Base-by-base conservation (phyloP, 352 stramenopile genomes). In the Globisporangium polare region DNA sequence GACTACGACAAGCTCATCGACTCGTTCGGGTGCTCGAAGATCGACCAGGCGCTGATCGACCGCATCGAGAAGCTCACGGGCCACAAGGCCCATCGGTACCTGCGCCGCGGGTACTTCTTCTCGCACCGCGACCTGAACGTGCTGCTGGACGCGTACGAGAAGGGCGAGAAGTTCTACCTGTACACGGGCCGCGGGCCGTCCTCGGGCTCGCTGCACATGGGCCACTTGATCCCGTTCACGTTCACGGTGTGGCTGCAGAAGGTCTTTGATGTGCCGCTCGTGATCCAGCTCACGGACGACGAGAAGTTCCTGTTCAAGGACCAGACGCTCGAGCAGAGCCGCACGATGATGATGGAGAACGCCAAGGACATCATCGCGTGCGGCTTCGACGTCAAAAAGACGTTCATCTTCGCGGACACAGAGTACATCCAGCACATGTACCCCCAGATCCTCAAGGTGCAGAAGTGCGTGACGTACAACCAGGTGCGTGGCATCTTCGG, bases 271-370 rank as follows among this genome's bases (percentile, higher is more conserved):
- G 97, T 98, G 71, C 98, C 98, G 13, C 84, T 99, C 54, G 98
- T 99, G 63, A 99, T 99, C 74, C 98, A 99, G 83, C 95, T 99
- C 56, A 99, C 98, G 5, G 98, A 99, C 73, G 98, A 99, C 75
- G 98, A 99, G 73, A 99, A 99, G 79, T 99, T 99, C 67, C 71
- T 99, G 10, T 99, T 99, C 80, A 99, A 99, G 79, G 95, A 98
- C 65, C 85, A 96, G 67, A 94, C 88, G 58, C 73, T 96, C 24
- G 86, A 89, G 59, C 83, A 97, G 67, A 93, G 82, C 63, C 83
- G 96, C 52, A 66, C 86, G 31, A 94, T 99, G 73, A 98, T 97
- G 53, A 96, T 94, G 62, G 96, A 99, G 74, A 99, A 99, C 84
- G 96, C 97, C 50, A 99, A 99, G 70, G 98, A 99, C 79, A 99